These are phyloP conservation scores for Pichia ethanolica DNA, from an alignment of 805 yeast genomes.

Conservation along the genomic window DNA sequence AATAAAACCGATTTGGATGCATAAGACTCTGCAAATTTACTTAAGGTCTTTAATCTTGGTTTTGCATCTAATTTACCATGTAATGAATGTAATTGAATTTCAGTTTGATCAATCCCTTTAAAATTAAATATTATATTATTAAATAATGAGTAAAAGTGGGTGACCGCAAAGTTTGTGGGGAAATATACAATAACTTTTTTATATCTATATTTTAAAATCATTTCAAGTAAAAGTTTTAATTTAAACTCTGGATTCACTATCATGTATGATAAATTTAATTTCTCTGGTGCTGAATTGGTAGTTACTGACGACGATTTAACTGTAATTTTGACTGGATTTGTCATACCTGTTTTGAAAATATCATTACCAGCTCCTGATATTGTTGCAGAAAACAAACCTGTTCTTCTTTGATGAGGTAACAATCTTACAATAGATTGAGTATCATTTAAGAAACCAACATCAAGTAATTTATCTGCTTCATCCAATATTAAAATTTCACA, in stretches of 20 bases:
- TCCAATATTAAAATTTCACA: constrained; percentile 76
- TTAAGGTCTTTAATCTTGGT: constrained; percentile 68
- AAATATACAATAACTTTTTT: constrained; percentile 84
- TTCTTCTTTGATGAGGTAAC: constrained; percentile 86
- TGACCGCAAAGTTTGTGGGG: constrained; percentile 84
- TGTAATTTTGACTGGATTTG: constrained; percentile 83
- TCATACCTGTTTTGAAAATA: constrained; percentile 80
- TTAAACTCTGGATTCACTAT: constrained; percentile 54
- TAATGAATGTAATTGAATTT: constrained; percentile 50
- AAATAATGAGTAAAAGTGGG: constrained; percentile 60
- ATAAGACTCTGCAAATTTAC: constrained; percentile 44
- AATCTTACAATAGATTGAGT: constrained; percentile 57
- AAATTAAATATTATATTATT: constrained; percentile 30
- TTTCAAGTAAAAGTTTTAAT: constrained; percentile 46
- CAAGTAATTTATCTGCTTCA: constrained; percentile 88
- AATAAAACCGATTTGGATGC: constrained; percentile 53
- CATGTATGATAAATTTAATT: constrained; percentile 56
- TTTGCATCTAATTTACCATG: constrained; percentile 88
- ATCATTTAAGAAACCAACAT: constrained; percentile 64
- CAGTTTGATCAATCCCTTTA: constrained; percentile 11
- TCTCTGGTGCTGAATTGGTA: constrained; percentile 43
- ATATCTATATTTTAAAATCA: constrained; percentile 48
- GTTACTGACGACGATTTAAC: constrained; percentile 46
- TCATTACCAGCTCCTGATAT: constrained; percentile 72
- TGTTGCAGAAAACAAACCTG: constrained; percentile 93